Evolutionary conservation across 2,329 filamentous ascomycete species (phyloP), one percentile per base, ranked within the genome.

Genomic region (Aspergillus sergii): DNA sequence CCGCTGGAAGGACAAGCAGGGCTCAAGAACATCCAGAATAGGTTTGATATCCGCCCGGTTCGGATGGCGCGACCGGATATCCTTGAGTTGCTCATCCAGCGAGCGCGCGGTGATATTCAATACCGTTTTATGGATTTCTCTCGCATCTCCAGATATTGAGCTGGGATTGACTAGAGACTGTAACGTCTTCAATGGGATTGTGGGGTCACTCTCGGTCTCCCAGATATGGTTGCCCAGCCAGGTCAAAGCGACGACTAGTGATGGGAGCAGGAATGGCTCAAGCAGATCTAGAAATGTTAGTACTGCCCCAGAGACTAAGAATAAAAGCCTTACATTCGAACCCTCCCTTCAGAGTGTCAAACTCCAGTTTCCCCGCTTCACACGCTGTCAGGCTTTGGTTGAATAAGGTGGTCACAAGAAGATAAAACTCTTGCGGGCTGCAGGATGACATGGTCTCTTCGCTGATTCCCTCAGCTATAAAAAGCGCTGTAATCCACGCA

Each of bases 391-490:
- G 76, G 51, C 85, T 89, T 71, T 89, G 87, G 61, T 83, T 83
- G 64, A 89, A 88, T 1, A 90, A 76, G 0, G 86, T 89, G 8
- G 87, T 83, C 1, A 89, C 86, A 21, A 89, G 81, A 28, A 86
- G 73, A 68, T 89, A 89, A 65, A 89, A 89, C 46, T 88, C 85
- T 59, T 88, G 86, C 1, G 88, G 88, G 46, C 85, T 86, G 73
- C 88, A 89, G 14, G 84, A 83, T 26, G 86, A 85, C 80, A 89
- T 88, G 3, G 88, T 83, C 63, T 90, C 88, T 67, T 90, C 87
- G 59, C 83, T 86, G 46, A 89, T 86, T 0, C 85, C 85, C 71
- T 89, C 86, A 2, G 86, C 85, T 45, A 88, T 84, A 66, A 87
- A 89, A 3, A 90, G 77, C 4, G 85, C 86, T 53, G 83, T 83